These are phyloP conservation scores for Ogataea salicorniae DNA, from an alignment of 805 yeast genomes.

Conservation along the genomic window DNA sequence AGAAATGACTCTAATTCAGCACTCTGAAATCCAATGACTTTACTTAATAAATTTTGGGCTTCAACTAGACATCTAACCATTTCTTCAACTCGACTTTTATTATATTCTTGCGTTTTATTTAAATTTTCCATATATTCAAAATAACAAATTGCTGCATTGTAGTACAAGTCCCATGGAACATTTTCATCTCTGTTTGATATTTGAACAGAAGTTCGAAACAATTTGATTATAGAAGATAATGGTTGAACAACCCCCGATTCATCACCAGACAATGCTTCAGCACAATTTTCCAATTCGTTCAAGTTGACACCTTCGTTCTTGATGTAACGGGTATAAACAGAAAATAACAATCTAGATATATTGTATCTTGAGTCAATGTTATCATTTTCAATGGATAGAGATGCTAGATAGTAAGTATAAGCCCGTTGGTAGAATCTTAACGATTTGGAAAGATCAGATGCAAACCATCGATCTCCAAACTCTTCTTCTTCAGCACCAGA, in stretches of 20 bases:
- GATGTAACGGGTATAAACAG: conserved; percentile 48
- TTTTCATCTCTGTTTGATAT: conserved; percentile 9
- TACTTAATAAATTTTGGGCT: conserved; percentile 20
- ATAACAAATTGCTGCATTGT: conserved; percentile 43
- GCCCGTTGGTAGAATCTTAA: conserved; percentile 62
- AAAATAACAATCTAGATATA: conserved; percentile 51
- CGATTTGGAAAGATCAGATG: conserved; percentile 60
- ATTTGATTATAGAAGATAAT: conserved; percentile 30
- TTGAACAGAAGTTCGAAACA: conserved; percentile 36
- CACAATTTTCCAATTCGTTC: conserved; percentile 29
- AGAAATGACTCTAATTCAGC: conserved; percentile 24
- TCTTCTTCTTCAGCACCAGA: conserved; percentile 61
- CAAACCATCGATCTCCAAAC: conserved; percentile 70
- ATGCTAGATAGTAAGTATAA: conserved; percentile 36
- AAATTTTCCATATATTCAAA: conserved; percentile 41
- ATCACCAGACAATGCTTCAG: conserved; percentile 25
- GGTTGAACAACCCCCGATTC: conserved; percentile 36
- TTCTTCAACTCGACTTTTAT: conserved; percentile 8
- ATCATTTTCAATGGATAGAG: conserved; percentile 26
- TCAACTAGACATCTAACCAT: conserved; percentile 16
- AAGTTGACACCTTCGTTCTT: conserved; percentile 42
- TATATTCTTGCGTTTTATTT: conserved; percentile 18
- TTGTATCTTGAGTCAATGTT: conserved; percentile 52
- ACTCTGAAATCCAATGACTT: conserved; percentile 26
- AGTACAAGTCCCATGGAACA: conserved; percentile 39